Base-by-base conservation (phyloP, 1,284 basidiomycete genomes). In the Butyriboletus appendiculatus region DNA sequence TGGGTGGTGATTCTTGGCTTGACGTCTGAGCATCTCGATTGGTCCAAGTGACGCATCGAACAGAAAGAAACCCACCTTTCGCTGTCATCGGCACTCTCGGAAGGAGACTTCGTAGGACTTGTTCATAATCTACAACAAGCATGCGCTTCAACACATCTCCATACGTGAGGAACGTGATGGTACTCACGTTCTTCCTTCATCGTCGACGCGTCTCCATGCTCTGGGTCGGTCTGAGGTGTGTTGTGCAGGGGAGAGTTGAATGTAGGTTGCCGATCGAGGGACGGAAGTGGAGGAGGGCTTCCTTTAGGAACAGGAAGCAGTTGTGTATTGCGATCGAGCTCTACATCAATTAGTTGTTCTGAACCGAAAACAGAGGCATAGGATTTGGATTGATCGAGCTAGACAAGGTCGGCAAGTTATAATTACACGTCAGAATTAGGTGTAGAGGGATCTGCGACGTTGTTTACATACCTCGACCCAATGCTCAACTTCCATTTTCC, bases 261-360 rank as follows among this genome's bases (percentile, higher is more conserved):
- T 37, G 38, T 34, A 32, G 53, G 38, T n/a, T 53, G 56, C 8
- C 57, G 67, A 53, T 69, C 67, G 45, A 69, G 67, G 34, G 67
- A 58, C n/a, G 67, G 67, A 1, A 72, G 45, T 1, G 62, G 48
- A 37, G 59, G 67, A 33, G 67, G 50, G 44, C 51, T 57, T 26
- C 62, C 56, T 41, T 61, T 58, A 1, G 61, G 48, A 35, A 70
- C 64, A 3, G 82, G 77, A 30, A 79, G 73, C 8, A 90, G 67
- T 30, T 78, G 68, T 0, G 82, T 87, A 52, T 76, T 74, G 45
- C 81, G 81, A 61, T 90, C 84, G 14, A 91, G 77, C 59, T 89
- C 88, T 20, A 89, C 71, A 61, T 91, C 88, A 37, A 88, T 70
- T 16, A 90, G 74, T 62, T 91, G 88, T 60, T 89, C 84, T 52